A percentile compares a stretch with the other conserved stretches of the same genome.
phyloP scores from a whole-genome alignment of 2,329 filamentous ascomycete genomes.

The Sarocladium kiliense region DNA sequence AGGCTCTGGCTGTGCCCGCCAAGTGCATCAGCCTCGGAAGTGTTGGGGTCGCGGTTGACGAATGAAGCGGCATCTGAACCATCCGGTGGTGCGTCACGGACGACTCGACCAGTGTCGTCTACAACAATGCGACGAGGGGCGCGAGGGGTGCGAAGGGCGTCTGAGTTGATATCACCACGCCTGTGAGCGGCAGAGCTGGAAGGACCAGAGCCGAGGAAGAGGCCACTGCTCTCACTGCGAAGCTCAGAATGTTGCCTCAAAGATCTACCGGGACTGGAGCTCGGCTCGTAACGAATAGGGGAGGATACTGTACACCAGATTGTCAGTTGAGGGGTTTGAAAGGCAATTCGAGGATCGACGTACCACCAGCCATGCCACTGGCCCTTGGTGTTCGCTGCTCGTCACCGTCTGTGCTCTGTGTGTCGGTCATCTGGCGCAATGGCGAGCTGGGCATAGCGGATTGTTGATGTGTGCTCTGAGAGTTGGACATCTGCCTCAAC shows the following conservation, averaged over 20 bases:
- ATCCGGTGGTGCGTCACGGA: constrained; percentile 45
- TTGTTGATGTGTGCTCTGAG: constrained; percentile 42
- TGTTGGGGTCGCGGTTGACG: constrained; percentile 67
- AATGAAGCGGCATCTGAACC: constrained; percentile 58
- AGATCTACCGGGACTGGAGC: constrained; percentile 74
- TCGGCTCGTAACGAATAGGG: constrained; percentile 84
- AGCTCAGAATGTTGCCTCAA: constrained; percentile 63
- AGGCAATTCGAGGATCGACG: constrained; percentile 17
- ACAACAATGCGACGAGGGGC: constrained; percentile 49
- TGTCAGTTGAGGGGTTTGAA: constrained; percentile 10
- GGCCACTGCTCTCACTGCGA: constrained; percentile 75
- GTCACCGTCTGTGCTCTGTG: constrained; percentile 51
- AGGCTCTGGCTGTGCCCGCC: constrained; percentile 75
- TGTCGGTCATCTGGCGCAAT: constrained; percentile 53
- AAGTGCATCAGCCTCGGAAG: constrained; percentile 84
- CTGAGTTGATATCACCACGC: constrained; percentile 83
- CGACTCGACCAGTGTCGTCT: constrained; percentile 53
- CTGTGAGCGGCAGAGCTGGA: constrained; percentile 50
- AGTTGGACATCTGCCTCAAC: constrained; percentile 51
- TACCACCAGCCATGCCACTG: constrained; percentile 59
- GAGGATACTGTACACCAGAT: constrained; percentile 65
- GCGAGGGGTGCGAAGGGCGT: constrained; percentile 56
- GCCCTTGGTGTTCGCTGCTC: constrained; percentile 60
- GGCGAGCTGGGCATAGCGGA: constrained; percentile 51
- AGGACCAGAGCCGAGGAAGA: constrained; percentile 67